A percentile compares a stretch with the other conserved stretches of the same genome.
Evolutionary conservation across 768 basidiomycete species (phyloP).

Genomic region (Chalciporus chontae): DNA sequence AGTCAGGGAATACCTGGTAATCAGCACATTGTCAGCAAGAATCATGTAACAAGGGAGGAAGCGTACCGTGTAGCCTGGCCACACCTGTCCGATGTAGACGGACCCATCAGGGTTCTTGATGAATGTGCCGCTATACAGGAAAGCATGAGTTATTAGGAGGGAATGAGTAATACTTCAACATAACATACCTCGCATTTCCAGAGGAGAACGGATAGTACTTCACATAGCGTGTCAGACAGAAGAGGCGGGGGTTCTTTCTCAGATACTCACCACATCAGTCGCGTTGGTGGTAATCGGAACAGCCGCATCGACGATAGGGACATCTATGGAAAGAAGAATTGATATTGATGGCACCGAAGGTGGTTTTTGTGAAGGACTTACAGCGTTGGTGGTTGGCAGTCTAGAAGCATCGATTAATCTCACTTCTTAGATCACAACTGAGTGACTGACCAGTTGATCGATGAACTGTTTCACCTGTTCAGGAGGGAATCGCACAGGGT

Average conservation of each 20-base stretch:
- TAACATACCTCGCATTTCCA: conserved; percentile 53
- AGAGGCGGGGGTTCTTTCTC: background rate
- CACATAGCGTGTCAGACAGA: background rate
- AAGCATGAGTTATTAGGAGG: background rate
- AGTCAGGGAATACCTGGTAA: conserved; percentile 56
- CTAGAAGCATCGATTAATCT: conserved; percentile 12
- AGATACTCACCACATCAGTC: conserved; percentile 55
- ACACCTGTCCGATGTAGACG: conserved; percentile 71
- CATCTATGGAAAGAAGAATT: conserved; percentile 37
- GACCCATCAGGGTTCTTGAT: conserved; percentile 74
- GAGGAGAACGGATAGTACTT: conserved; percentile 67
- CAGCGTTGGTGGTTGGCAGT: conserved; percentile 29
- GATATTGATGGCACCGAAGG: background rate
- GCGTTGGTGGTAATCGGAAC: conserved; percentile 54
- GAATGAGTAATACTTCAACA: background rate
- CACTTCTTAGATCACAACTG: background rate
- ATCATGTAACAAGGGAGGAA: background rate
- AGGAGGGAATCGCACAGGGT: conserved; percentile 59
- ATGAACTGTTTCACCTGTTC: conserved; percentile 55
- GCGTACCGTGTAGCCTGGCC: conserved; percentile 70
- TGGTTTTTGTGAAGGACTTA: conserved; percentile 5
- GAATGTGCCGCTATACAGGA: conserved; percentile 51
- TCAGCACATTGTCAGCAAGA: background rate
- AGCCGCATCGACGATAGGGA: conserved; percentile 69
- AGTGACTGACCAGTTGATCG: conserved; percentile 46